Base-by-base conservation (phyloP, 495 filamentous ascomycete genomes). In the Articulospora tetracladia region DNA sequence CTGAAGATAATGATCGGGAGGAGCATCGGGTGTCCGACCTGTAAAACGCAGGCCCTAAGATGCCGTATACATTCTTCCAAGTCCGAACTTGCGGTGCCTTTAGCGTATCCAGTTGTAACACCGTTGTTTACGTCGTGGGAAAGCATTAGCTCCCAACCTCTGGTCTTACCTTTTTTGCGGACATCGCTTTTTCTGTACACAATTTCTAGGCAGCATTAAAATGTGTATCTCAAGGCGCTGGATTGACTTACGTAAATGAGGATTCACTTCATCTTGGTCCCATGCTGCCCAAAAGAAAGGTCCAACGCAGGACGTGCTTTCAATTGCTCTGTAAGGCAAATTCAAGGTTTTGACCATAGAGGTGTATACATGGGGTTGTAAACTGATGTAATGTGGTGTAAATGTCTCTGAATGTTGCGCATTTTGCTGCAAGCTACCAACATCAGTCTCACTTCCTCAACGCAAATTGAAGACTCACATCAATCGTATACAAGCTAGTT, bases 101-200 rank as follows among this genome's bases (percentile, higher is more conserved):
- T 83, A 44, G 74, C 74, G 61, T 74, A 83, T 3, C 79, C 81
- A 0, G 75, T 76, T 1, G 81, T 83, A 60, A 82, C 74, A 32
- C 72, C 71, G 0, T 73, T 76, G 10, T 69, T 72, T 59, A 81
- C 77, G 20, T 76, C 77, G 58, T 83, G 79, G 4, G 78, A 81
- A n/a, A 83, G 73, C 74, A 79, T 81, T 12, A 83, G 68, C 63
- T 83, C 81, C 80, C 80, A 83, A 19, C 81, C 80, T 23, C 81
- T 73, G 20, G 80, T 83, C 41, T 69, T 69, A n/a, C 79, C 80
- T 66, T 80, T 83, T 58, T 83, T 83, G 19, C 79, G 74, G 20
- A 83, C 80, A 60, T 83, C 80, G 32, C 74, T 78, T 69, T 83
- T 83, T 44, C 80, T 75, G 65, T 77, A 80, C 26, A 82, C 74